phyloP scores from a whole-genome alignment of 768 basidiomycete genomes.

The Zangia roseola region DNA sequence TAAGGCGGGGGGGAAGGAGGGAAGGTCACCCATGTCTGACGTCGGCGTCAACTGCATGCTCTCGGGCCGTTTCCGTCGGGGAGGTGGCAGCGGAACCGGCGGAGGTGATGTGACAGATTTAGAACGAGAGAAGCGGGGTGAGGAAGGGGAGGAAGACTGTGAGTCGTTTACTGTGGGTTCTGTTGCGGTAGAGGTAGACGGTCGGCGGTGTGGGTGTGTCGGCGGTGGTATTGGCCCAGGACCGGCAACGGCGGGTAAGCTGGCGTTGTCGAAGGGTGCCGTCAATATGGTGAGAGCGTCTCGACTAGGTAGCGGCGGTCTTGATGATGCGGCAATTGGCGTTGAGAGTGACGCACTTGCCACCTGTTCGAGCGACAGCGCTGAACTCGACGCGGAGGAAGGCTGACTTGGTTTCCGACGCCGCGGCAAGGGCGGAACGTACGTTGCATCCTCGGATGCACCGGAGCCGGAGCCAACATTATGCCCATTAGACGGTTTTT shows the following conservation, averaged over 20 bases:
- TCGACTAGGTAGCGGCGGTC: conserved; percentile 24
- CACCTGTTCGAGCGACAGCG: conserved; percentile 41
- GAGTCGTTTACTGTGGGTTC: conserved; percentile 26
- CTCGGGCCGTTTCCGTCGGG: conserved; percentile 56
- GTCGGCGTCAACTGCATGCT: conserved; percentile 51
- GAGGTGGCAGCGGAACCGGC: conserved; percentile 42
- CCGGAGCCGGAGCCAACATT: conserved; percentile 1
- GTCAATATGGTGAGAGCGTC: conserved; percentile 13
- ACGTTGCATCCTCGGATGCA: conserved; percentile 21
- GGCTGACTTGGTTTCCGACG: conserved; percentile 35
- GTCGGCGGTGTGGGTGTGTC: conserved; percentile 55
- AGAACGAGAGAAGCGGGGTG: conserved; percentile 47
- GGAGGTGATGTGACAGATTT: conserved; percentile 49
- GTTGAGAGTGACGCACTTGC: conserved; percentile 36
- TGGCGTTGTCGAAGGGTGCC: conserved; percentile 1
- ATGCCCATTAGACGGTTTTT: conserved; percentile 3
- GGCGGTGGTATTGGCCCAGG: conserved; percentile 44
- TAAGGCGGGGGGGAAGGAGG: conserved; percentile 4
- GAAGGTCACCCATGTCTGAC: conserved; percentile 14
- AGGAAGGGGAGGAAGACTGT: conserved; percentile 26
- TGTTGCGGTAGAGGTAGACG: conserved; percentile 14
- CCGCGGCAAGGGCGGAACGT: conserved; percentile 36
- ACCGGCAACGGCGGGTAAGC: conserved; percentile 1
- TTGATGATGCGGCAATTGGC: conserved; percentile 10
- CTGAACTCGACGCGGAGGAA: conserved; percentile 34